Conservation (phyloP, 2,329 filamentous ascomycete genomes). For the Ceratocystis diversiconidia region DNA sequence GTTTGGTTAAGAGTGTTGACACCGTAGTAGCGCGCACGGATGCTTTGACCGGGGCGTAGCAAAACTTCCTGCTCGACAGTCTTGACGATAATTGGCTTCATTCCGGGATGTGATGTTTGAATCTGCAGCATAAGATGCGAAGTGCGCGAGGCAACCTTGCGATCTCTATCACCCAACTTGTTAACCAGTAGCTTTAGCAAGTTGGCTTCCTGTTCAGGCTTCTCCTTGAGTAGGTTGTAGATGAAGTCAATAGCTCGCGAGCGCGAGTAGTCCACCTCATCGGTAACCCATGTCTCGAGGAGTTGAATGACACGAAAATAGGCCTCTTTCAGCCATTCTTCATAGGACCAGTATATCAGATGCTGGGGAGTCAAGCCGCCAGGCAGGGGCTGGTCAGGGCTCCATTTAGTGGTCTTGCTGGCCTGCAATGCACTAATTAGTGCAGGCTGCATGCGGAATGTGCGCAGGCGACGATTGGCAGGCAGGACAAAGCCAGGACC, state of each 20-base stretch:
- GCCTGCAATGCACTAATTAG: conserved; percentile 58
- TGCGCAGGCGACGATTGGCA: conserved; percentile 61
- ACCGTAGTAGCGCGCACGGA: conserved; percentile 86
- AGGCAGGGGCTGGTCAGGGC: conserved; percentile 53
- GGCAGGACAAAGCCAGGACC: conserved; percentile 79
- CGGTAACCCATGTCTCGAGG: conserved; percentile 82
- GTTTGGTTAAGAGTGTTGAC: conserved; percentile 97
- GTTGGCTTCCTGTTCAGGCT: conserved; percentile 94
- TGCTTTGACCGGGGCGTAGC: conserved; percentile 72
- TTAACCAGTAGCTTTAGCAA: conserved; percentile 82
- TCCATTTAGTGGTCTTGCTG: conserved; percentile 46
- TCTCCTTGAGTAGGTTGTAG: conserved; percentile 81
- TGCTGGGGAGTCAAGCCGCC: conserved; percentile 60
- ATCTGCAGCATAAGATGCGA: conserved; percentile 91
- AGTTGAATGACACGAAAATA: conserved; percentile 91
- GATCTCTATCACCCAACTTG: conserved; percentile 88
- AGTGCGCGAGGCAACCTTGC: conserved; percentile 85
- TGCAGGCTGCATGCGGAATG: conserved; percentile 67
- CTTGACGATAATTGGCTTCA: conserved; percentile 80
- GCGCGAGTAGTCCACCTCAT: conserved; percentile 89
- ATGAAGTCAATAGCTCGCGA: conserved; percentile 80
- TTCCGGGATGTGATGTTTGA: conserved; percentile 74
- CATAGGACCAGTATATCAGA: conserved; percentile 76
- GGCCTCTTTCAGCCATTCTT: conserved; percentile 86
- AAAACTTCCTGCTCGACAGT: conserved; percentile 78